phyloP scores from a whole-genome alignment of 257 asterid species.

The Rhazya stricta region DNA sequence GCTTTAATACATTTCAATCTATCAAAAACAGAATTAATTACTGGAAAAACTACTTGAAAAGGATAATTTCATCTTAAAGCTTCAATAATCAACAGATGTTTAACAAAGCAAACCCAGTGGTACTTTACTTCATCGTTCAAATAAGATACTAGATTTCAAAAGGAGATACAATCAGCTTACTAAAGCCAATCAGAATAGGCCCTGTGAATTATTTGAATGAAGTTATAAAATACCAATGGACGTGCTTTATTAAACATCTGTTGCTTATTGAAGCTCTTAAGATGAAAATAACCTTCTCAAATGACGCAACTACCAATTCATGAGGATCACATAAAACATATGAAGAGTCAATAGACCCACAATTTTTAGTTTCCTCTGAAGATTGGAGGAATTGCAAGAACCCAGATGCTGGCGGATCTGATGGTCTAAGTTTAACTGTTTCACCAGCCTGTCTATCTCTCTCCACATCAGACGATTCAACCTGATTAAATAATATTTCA shows the following conservation, averaged over 20 bases:
- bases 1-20: too few relatives aligned
- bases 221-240: too few relatives aligned
- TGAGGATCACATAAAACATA: neutral
- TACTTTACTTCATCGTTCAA: neutral
- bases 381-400: slow-evolving; percentile 58
- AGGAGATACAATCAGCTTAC: neutral
- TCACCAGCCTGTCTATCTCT: slow-evolving; percentile 36
- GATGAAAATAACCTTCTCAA: too few relatives aligned
- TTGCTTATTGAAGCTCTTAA: too few relatives aligned
- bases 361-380: slow-evolving; percentile 40
- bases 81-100: neutral
- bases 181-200: neutral
- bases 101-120: neutral
- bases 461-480: slow-evolving; percentile 40
- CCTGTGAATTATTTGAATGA: too few relatives aligned
- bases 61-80: neutral
- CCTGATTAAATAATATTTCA: slow-evolving; percentile 60
- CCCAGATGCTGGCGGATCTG: slow-evolving; percentile 42
- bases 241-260: too few relatives aligned
- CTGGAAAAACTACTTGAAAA: neutral
- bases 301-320: too few relatives aligned
- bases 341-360: slow-evolving; percentile 40
- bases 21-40: too few relatives aligned
- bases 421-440: slow-evolving; percentile 20
- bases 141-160: neutral